Conservation (phyloP, 31 red algal species). For the Asparagopsis taxiformis region DNA sequence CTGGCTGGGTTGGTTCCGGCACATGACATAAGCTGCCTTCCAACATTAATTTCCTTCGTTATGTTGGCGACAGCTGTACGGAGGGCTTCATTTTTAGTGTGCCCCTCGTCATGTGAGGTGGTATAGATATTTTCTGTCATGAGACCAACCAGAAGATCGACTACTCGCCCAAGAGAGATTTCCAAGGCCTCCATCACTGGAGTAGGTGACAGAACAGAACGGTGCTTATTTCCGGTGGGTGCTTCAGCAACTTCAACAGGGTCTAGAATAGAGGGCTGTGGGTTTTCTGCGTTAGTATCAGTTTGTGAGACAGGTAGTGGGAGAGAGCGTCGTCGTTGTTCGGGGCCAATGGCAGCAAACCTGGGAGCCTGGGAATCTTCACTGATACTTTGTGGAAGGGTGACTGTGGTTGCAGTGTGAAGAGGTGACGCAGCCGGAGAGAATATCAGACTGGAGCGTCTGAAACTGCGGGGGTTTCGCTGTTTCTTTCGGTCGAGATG, state of each 20-base stretch:
- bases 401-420: too few relatives aligned
- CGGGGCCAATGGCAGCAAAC: too few relatives aligned
- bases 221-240: background rate
- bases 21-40: conserved; percentile 42
- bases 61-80: conserved; percentile 32
- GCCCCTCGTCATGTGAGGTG: conserved; percentile 30
- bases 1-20: conserved; percentile 5
- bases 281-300: too few relatives aligned
- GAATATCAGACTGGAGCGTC: too few relatives aligned
- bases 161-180: conserved; percentile 10
- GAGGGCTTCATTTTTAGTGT: conserved; percentile 5
- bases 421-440: too few relatives aligned
- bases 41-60: conserved; percentile 35
- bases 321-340: too few relatives aligned
- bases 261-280: background rate
- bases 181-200: conserved; percentile 10
- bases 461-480: too few relatives aligned
- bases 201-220: background rate
- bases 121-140: conserved; percentile 35
- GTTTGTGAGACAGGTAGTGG: too few relatives aligned
- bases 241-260: background rate
- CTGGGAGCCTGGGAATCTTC: too few relatives aligned
- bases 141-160: conserved; percentile 40
- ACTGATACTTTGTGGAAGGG: too few relatives aligned
- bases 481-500: too few relatives aligned